Base-by-base conservation (phyloP, 768 basidiomycete genomes). In the Collybiopsis luxurians region DNA sequence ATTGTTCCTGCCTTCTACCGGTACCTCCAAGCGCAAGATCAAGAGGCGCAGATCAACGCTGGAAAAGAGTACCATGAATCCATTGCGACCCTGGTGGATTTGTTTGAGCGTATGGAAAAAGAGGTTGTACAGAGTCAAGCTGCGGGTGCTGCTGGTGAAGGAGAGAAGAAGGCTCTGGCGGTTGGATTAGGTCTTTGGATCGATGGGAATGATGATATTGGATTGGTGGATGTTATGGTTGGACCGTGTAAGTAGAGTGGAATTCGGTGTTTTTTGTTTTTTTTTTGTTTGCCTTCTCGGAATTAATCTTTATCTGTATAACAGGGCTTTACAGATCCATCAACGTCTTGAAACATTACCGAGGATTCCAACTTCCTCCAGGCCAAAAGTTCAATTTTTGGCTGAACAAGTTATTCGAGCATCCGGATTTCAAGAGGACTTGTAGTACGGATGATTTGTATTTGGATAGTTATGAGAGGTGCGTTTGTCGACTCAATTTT, bases 1-100 rank as follows among this genome's bases (percentile, higher is more conserved):
- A 66, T 90, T 39, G 77, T 91, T 2, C 88, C 89, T 6, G 77
- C 85, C 0, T 91, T 90, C 69, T 90, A 90, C 63, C 82, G 87
- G 27, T 89, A 78, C 62, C 76, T 91, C 27, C 88, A 90, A 71
- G 84, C 87, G 0, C 89, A 88, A 68, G 82, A 83, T 6, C 53
- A 65, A 9, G 69, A 68, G 3, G 75, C 80, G 1, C 87, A 89
- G 65, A 76, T 79, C 45, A 69, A 75, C 19, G 67, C 64, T 2
- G 82, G 76, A 2, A 79, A 75, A 53, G 87, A 87, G 19, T 86
- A 87, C 58, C 71, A 72, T 36, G 68, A 69, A 0, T 76, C 82
- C 1, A 65, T 90, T 12, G 78, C 80, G 23, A 64, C 64, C 0
- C 79, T 90, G 31, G 75, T 84, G 0, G 60, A 53, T 0, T 73